Evolutionary conservation across 805 yeast genomes (phyloP).

Genomic region (Ogataea henricii): DNA sequence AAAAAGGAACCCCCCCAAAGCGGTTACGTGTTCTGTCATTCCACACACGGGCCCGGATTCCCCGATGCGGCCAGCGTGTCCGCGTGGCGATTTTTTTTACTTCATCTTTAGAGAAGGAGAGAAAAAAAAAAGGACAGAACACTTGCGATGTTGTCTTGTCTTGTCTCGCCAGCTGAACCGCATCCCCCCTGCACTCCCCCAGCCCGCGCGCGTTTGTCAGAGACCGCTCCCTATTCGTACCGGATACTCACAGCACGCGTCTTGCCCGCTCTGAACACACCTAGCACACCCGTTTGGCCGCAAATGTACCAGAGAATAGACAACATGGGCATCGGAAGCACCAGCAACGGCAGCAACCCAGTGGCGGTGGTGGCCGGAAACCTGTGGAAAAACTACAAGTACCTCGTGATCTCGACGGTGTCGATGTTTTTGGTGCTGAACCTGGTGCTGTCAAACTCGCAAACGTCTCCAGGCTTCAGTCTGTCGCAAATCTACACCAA

Average conservation of each 20-base stretch:
- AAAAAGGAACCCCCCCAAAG: background rate
- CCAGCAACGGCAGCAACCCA: constrained; percentile 6
- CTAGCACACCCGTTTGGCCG: too few relatives aligned
- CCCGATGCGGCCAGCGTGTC: background rate
- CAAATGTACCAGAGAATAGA: constrained; percentile 24
- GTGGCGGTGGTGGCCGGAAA: constrained; percentile 9
- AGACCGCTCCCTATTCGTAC: background rate
- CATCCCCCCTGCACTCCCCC: too few relatives aligned
- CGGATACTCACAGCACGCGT: too few relatives aligned
- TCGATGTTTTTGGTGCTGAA: constrained; percentile 27
- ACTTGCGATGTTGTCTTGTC: too few relatives aligned
- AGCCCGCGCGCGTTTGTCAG: background rate
- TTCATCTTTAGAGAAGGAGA: too few relatives aligned
- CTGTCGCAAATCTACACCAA: constrained; percentile 23
- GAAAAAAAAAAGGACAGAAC: background rate
- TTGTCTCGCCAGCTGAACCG: too few relatives aligned
- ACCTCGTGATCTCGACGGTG: constrained; percentile 21
- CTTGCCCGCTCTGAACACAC: too few relatives aligned
- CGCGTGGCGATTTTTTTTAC: constrained; percentile 5
- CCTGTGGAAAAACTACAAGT: constrained; percentile 27
- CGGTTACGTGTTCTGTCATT: constrained; percentile 6
- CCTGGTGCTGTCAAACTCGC: constrained; percentile 19
- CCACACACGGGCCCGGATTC: background rate
- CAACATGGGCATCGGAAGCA: constrained; percentile 15
- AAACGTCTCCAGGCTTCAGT: constrained; percentile 15